Conservation (phyloP, 257 asterid genomes). For the Penstemon davidsonii region DNA sequence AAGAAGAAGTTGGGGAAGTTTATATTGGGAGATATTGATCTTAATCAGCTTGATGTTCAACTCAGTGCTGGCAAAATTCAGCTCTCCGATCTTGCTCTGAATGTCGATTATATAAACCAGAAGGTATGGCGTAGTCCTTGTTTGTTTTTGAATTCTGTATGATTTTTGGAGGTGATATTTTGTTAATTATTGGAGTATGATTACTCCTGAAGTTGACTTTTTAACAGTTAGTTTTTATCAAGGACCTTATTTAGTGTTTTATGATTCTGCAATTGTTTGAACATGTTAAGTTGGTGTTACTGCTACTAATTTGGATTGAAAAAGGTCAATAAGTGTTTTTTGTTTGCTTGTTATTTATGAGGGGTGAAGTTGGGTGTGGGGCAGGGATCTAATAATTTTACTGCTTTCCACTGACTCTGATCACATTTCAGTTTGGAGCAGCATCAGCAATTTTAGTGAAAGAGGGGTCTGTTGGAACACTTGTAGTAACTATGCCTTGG, state of each 20-base stretch:
- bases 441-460: constrained; percentile 53
- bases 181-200: constrained; percentile 12
- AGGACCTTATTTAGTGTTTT: background rate
- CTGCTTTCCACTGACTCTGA: constrained; percentile 22
- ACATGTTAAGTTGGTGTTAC: background rate
- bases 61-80: constrained; percentile 93
- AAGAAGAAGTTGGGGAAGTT: constrained; percentile 96
- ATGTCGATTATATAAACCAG: constrained; percentile 85
- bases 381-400: background rate
- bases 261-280: constrained; percentile 23
- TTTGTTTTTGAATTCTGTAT: background rate
- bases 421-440: constrained; percentile 66
- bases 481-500: constrained; percentile 88
- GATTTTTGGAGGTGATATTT: constrained; percentile 4
- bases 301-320: background rate
- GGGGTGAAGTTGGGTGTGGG: background rate
- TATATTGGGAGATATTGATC: constrained; percentile 94
- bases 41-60: constrained; percentile 96
- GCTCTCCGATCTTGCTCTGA: constrained; percentile 88
- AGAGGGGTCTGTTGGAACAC: constrained; percentile 93
- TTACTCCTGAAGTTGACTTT: constrained; percentile 17
- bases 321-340: background rate
- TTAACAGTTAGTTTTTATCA: constrained; percentile 10
- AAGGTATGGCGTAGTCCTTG: constrained; percentile 48
- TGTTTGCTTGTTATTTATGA: background rate